These are phyloP conservation scores for Carpinus viminea DNA, from an alignment of 306 rosid genomes.

Conservation along the genomic window DNA sequence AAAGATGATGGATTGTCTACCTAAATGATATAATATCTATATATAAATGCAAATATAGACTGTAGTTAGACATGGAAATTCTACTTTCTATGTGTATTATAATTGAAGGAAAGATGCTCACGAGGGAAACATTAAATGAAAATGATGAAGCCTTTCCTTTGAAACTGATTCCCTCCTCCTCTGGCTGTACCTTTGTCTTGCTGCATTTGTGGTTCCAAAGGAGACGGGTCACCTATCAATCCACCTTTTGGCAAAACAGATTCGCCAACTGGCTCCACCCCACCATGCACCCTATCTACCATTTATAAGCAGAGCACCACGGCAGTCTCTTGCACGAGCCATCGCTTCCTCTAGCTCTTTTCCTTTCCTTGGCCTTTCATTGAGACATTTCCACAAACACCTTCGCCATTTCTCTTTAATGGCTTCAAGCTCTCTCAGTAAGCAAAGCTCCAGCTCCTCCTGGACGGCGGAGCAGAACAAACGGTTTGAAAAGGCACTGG, in stretches of 20 bases:
- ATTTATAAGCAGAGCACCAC: slow-evolving; percentile 30
- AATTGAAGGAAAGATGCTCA: background rate
- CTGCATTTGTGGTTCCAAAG: slow-evolving; percentile 50
- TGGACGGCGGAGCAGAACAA: slow-evolving; percentile 68
- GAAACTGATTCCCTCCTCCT: slow-evolving; percentile 35
- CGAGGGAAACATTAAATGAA: background rate
- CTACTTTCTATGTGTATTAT: background rate
- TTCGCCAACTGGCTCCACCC: slow-evolving; percentile 34
- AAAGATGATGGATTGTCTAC: background rate
- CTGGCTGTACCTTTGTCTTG: slow-evolving; percentile 21
- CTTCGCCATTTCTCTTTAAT: slow-evolving; percentile 2
- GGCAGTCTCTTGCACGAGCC: slow-evolving; percentile 31
- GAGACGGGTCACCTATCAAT: slow-evolving; percentile 41
- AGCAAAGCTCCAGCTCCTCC: slow-evolving; percentile 37
- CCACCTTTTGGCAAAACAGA: slow-evolving; percentile 31
- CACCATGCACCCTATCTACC: slow-evolving; percentile 26
- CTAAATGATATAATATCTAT: too few species aligned
- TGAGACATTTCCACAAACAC: too few species aligned
- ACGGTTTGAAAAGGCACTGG: slow-evolving; percentile 60
- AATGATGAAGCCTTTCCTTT: slow-evolving; percentile 39
- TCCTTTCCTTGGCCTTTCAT: background rate
- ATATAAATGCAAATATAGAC: too few species aligned
- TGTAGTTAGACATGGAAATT: background rate
- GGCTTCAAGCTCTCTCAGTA: slow-evolving; percentile 59
- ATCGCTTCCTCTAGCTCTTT: background rate